These are phyloP conservation scores for Phlebiopsis flavidoalba DNA, from an alignment of 768 basidiomycete genomes.

Conservation along the genomic window DNA sequence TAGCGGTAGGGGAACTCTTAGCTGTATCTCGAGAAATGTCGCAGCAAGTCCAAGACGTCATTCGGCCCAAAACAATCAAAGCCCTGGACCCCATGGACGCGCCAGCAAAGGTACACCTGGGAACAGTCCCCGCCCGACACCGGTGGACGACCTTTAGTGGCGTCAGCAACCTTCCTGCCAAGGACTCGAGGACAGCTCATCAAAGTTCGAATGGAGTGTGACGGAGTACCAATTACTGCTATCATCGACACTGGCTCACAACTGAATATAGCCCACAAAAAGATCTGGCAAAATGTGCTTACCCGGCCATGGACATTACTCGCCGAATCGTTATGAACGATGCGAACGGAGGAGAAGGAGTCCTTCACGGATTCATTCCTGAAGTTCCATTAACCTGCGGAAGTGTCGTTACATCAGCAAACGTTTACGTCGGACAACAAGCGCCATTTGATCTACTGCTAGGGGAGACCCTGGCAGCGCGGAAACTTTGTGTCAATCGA, in stretches of 20 bases:
- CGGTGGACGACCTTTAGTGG: too few relatives aligned
- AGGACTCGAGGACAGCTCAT: neutral
- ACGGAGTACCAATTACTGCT: neutral
- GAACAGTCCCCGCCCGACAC: too few relatives aligned
- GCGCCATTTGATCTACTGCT: slow-evolving; percentile 17
- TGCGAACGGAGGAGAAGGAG: slow-evolving; percentile 24
- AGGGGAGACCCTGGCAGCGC: slow-evolving; percentile 20
- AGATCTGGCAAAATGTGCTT: neutral
- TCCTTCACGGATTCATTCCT: slow-evolving; percentile 17
- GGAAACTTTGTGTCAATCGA: slow-evolving; percentile 20
- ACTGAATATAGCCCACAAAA: neutral
- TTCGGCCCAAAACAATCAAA: neutral
- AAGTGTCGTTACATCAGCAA: slow-evolving; percentile 14
- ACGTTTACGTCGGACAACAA: slow-evolving; percentile 20
- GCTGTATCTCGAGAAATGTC: slow-evolving; percentile 5
- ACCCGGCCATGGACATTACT: neutral
- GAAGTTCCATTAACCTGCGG: slow-evolving; percentile 21
- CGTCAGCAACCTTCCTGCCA: neutral
- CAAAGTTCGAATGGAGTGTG: neutral
- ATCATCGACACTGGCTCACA: neutral
- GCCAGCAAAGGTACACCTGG: too few relatives aligned
- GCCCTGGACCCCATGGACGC: too few relatives aligned
- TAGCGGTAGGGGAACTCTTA: slow-evolving; percentile 3
- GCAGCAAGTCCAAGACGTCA: slow-evolving; percentile 1
- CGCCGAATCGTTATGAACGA: slow-evolving; percentile 15